phyloP scores from a whole-genome alignment of 208 protist species.

The Acanthamoeba healyi region DNA sequence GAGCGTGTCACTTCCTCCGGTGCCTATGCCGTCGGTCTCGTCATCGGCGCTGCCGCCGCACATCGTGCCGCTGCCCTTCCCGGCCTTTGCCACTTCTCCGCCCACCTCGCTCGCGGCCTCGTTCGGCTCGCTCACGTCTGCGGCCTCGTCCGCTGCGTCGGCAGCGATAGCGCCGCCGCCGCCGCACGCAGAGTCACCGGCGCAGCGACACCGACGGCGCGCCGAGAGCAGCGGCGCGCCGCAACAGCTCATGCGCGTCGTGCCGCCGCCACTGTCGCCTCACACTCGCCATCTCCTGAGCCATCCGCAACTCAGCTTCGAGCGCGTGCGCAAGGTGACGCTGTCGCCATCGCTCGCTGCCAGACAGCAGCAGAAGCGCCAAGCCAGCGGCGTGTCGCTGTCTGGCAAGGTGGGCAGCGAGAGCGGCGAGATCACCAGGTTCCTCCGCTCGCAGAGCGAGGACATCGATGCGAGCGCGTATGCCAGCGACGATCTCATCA shows the following conservation, averaged over 20 bases:
- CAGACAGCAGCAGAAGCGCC: not conserved
- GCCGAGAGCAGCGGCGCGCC: constrained; percentile 35
- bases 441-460: constrained; percentile 1
- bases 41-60: not conserved
- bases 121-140: not conserved
- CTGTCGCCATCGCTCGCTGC: not conserved
- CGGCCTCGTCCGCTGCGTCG: not conserved
- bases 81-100: not conserved
- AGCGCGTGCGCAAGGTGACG: not conserved
- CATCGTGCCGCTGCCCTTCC: not conserved
- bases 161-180: not conserved
- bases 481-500: not conserved
- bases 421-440: not conserved
- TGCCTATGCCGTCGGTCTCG: not conserved
- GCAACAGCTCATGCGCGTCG: not conserved
- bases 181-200: too few species aligned
- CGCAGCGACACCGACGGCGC: not conserved
- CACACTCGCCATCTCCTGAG: not conserved
- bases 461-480: not conserved
- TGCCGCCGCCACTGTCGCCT: not conserved
- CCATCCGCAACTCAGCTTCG: not conserved
- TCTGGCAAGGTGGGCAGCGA: not conserved
- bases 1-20: not conserved
- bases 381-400: not conserved
- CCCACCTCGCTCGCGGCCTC: not conserved